phyloP scores from a whole-genome alignment of 164 flowering plant genomes.

The Nelumbo lutea region DNA sequence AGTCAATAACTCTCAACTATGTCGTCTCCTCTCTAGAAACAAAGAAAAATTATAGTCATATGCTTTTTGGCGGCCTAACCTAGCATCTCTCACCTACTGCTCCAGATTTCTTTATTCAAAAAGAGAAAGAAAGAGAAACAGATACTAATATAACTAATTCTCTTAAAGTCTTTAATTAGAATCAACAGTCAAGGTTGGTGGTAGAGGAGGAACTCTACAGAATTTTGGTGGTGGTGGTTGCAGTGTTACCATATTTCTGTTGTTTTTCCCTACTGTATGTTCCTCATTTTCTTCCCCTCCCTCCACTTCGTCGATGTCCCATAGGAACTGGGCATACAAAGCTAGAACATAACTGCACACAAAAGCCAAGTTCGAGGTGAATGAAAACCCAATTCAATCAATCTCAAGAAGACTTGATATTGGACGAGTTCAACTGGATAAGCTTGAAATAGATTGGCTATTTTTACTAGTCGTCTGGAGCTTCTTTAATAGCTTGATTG shows the following conservation, averaged over 20 bases:
- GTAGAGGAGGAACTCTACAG: too few species aligned
- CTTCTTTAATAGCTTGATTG: conserved; percentile 77
- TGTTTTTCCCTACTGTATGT: background rate
- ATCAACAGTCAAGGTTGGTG: background rate
- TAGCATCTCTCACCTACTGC: background rate
- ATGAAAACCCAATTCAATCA: background rate
- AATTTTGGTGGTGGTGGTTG: too few species aligned
- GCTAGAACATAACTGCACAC: conserved; percentile 41
- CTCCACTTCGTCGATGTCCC: conserved; percentile 39
- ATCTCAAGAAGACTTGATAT: background rate
- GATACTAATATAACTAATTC: background rate
- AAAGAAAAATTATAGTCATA: background rate
- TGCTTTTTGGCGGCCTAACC: too few species aligned
- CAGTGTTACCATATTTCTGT: background rate
- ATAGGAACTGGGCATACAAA: conserved; percentile 43
- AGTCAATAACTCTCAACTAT: too few species aligned
- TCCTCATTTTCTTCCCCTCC: conserved; percentile 29
- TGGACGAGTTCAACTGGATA: background rate
- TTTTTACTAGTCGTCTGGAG: conserved; percentile 75
- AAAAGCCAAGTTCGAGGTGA: background rate
- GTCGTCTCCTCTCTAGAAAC: too few species aligned
- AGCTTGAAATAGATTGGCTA: background rate
- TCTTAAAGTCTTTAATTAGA: background rate
- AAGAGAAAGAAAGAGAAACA: background rate
- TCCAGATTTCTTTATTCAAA: conserved; percentile 5